phyloP scores from a whole-genome alignment of 2,329 filamentous ascomycete genomes.

The Sporothrix mexicana region DNA sequence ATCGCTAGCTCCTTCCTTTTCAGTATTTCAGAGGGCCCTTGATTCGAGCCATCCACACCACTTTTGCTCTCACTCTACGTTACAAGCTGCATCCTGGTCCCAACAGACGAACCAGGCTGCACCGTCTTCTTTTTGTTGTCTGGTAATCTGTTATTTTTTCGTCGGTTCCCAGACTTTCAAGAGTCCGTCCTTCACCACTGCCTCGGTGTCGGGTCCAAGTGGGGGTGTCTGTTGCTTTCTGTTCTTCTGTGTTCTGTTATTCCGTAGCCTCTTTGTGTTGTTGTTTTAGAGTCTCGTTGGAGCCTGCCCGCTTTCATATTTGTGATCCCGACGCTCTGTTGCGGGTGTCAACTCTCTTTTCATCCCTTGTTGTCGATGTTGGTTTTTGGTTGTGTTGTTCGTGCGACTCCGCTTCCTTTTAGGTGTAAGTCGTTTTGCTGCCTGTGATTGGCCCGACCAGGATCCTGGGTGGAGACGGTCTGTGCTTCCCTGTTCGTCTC shows the following conservation, averaged over 20 bases:
- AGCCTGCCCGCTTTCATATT: too few species aligned
- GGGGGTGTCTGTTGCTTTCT: not conserved
- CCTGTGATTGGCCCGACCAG: conserved; percentile 7
- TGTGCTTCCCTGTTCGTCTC: too few species aligned
- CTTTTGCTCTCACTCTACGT: not conserved
- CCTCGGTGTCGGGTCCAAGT: conserved; percentile 4
- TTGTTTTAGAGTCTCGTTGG: not conserved
- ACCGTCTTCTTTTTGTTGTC: not conserved
- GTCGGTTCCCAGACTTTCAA: too few species aligned
- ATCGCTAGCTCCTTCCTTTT: too few species aligned
- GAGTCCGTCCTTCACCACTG: not conserved
- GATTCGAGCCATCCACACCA: not conserved
- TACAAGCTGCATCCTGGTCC: not conserved
- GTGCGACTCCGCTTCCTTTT: not conserved
- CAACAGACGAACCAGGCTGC: not conserved
- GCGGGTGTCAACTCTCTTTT: not conserved
- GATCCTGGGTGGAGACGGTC: not conserved
- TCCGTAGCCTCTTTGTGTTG: not conserved
- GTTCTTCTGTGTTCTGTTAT: not conserved
- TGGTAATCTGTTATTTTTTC: not conserved
- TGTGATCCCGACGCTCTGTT: not conserved
- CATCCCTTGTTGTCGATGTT: conserved; percentile 9
- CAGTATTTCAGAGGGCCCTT: not conserved
- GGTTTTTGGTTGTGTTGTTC: not conserved
- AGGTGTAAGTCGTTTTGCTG: not conserved